Evolutionary conservation across 148 eudicot genomes (phyloP).

Genomic region (Nepenthes gracilis): DNA sequence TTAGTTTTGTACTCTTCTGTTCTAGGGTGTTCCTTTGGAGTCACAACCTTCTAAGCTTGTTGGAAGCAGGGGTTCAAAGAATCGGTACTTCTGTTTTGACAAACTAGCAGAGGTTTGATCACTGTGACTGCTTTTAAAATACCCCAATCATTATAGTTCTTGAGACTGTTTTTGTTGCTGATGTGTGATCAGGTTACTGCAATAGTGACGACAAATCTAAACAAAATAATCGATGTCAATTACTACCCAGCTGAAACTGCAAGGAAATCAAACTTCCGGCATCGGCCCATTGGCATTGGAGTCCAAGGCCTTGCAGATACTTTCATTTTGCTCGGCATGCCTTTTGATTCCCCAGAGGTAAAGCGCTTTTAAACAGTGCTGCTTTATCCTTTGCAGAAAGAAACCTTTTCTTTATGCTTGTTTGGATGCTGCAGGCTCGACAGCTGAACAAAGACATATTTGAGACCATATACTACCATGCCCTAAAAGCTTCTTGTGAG

Average conservation of each 20-base stretch:
- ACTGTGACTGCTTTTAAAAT: not conserved
- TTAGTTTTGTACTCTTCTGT: not conserved
- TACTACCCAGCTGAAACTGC: constrained; percentile 96
- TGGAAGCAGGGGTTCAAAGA: constrained; percentile 71
- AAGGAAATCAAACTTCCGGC: constrained; percentile 69
- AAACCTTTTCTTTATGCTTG: not conserved
- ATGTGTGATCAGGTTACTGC: constrained; percentile 44
- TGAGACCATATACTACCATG: constrained; percentile 88
- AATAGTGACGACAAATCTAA: constrained; percentile 64
- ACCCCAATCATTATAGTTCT: no score
- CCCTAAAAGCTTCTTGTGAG: constrained; percentile 75
- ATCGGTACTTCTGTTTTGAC: constrained; percentile 83
- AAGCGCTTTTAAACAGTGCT: not conserved
- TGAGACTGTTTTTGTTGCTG: not conserved
- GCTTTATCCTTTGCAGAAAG: not conserved
- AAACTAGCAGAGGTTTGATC: constrained; percentile 75
- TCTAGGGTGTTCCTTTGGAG: constrained; percentile 65
- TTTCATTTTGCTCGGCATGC: constrained; percentile 92
- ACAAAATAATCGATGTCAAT: constrained; percentile 85
- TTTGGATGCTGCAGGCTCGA: constrained; percentile 47
- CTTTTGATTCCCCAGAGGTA: constrained; percentile 96
- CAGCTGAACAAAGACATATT: constrained; percentile 93
- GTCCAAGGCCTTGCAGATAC: constrained; percentile 97
- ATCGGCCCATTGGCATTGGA: constrained; percentile 93
- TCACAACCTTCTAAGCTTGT: constrained; percentile 89